Conservation (phyloP, 2,329 filamentous ascomycete genomes). For the Fusarium marasasianum region DNA sequence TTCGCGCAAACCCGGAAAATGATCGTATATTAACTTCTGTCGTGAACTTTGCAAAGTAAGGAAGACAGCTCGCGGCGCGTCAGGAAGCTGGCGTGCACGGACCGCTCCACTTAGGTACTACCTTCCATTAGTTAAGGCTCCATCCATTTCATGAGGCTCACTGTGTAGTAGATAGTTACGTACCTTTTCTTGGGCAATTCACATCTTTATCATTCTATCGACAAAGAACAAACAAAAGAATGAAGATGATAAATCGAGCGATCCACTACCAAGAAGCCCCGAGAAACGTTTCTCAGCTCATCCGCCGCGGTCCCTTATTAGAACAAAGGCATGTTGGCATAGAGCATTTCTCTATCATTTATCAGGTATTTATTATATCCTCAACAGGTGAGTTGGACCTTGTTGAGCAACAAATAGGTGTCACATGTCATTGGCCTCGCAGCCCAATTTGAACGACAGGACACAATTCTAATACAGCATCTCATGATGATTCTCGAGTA, state of each 20-base stretch:
- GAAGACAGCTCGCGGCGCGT: constrained; percentile 38
- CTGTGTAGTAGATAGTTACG: not conserved
- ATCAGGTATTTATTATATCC: not conserved
- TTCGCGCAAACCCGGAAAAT: constrained; percentile 21
- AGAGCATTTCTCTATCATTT: not conserved
- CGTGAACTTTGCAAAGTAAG: constrained; percentile 21
- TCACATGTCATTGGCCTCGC: not conserved
- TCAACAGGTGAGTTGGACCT: not conserved
- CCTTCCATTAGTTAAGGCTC: no score
- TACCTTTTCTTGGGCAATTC: not conserved
- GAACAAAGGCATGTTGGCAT: not conserved
- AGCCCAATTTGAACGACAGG: not conserved
- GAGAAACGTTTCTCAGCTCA: not conserved
- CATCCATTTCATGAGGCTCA: constrained; percentile 8
- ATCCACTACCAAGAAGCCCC: not conserved
- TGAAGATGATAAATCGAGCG: not conserved
- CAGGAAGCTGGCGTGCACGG: constrained; percentile 35
- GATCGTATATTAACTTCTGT: constrained; percentile 19
- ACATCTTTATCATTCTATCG: not conserved
- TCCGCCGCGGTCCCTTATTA: not conserved
- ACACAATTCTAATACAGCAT: not conserved
- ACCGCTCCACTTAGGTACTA: not conserved
- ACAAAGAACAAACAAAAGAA: not conserved
- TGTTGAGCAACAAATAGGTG: not conserved
- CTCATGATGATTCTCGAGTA: constrained; percentile 12